Evolutionary conservation across 306 rosid genomes (phyloP).

Genomic region (Purshia tridentata): DNA sequence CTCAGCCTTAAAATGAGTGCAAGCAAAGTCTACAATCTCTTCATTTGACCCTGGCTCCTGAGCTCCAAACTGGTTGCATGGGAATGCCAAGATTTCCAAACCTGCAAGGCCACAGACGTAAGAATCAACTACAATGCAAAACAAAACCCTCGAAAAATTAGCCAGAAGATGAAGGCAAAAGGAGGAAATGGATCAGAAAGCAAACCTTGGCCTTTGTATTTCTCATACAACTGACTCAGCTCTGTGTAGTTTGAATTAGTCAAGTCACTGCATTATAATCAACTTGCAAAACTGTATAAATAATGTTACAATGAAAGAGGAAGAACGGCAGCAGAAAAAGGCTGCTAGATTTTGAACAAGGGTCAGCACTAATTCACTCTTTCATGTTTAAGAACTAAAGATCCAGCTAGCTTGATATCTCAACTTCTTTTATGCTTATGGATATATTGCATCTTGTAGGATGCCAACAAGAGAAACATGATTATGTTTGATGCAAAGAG

Average conservation of each 20-base stretch:
- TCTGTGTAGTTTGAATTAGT: conserved; percentile 95
- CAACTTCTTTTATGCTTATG: neutral
- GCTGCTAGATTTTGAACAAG: no score
- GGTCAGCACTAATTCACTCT: no score
- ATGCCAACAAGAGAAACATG: neutral
- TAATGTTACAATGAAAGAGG: neutral
- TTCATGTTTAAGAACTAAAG: no score
- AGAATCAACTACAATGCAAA: neutral
- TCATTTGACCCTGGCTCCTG: conserved; percentile 94
- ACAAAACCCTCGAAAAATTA: neutral
- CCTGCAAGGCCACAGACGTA: conserved; percentile 36
- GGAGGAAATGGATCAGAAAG: conserved; percentile 4
- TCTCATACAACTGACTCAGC: conserved; percentile 78
- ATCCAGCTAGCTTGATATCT: neutral
- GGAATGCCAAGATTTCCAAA: conserved; percentile 90
- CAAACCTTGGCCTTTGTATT: conserved; percentile 81
- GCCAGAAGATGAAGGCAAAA: neutral
- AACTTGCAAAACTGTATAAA: conserved; percentile 12
- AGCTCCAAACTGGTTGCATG: conserved; percentile 95
- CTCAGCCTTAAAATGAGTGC: conserved; percentile 95
- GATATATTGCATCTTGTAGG: neutral
- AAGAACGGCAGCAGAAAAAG: neutral
- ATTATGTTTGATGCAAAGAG: neutral
- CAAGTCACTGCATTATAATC: conserved; percentile 77
- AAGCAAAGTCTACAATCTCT: conserved; percentile 75